Base-by-base conservation (phyloP, 2,329 filamentous ascomycete genomes). In the Colletotrichum sansevieriae region DNA sequence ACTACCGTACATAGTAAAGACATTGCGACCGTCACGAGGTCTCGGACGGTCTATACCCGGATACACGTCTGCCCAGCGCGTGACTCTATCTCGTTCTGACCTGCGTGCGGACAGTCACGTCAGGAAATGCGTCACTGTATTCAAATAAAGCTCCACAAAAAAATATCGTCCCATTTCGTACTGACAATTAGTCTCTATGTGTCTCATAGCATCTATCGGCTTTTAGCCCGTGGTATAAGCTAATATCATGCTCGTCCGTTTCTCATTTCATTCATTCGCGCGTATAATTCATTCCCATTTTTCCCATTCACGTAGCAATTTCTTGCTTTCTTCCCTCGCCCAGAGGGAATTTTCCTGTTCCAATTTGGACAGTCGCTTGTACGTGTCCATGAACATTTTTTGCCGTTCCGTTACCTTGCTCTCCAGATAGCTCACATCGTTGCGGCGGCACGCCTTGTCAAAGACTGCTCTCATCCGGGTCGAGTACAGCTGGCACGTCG, bases 401-500 rank as follows among this genome's bases (percentile, higher is more conserved):
- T 87, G 83, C 72, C 90, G 83, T 72, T 91, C 88, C 54, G 85
- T 80, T 39, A 90, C 82, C 73, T 86, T 88, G 22, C 71, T 73
- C 47, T 85, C 82, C 44, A 97, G 78, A 71, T 90, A 90, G 25
- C 83, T 83, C 65, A 91, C 84, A 74, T 97, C 92, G 60, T 91
- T 87, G 41, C 85, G 85, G 64, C 86, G 82, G 51, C 93, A 90
- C 0, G 92, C 90, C 35, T 88, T 85, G 33, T 82, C 79, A 76
- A 97, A 97, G 1, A 93, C 84, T 0, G 86, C 84, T 46, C 94
- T 86, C 93, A 97, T 97, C 15, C 91, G 87, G 4, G 86, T 80
- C 49, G 92, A 95, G 77, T 96, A 97, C 3, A 98, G 84, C 77
- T 95, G 92, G 75, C 95, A 98, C 22, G 83, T 86, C 33, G 82